Conservation (phyloP, 345 rosid species). For the Bruguiera gymnorhiza region DNA sequence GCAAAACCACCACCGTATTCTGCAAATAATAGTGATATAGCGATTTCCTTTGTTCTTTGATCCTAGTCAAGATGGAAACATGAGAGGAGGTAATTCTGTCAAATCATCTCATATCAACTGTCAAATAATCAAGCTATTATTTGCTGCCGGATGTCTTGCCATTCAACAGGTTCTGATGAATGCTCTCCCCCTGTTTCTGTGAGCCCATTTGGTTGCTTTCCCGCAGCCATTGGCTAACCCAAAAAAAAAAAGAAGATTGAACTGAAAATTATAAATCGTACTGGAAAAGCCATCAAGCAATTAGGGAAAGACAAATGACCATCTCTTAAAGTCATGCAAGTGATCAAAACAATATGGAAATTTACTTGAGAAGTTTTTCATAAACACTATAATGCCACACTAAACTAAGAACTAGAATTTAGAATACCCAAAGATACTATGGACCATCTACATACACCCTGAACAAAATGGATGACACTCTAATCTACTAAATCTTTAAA, state of each 20-base stretch:
- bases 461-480: too few relatives aligned
- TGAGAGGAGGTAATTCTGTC: neutral
- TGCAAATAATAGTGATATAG: neutral
- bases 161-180: constrained; percentile 12
- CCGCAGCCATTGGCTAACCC: constrained; percentile 15
- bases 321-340: too few relatives aligned
- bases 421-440: too few relatives aligned
- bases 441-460: too few relatives aligned
- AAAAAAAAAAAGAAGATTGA: neutral
- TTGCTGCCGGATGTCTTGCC: constrained; percentile 23
- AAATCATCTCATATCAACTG: neutral
- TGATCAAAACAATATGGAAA: too few relatives aligned
- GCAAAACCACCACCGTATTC: neutral
- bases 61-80: neutral
- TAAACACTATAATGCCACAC: too few relatives aligned
- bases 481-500: too few relatives aligned
- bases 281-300: too few relatives aligned
- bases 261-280: neutral
- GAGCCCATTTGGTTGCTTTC: constrained; percentile 21
- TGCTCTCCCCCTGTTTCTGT: constrained; percentile 6
- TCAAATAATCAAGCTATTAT: constrained; percentile 19
- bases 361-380: too few relatives aligned
- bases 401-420: too few relatives aligned
- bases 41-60: neutral
- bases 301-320: too few relatives aligned